Evolutionary conservation across 257 asterid genomes (phyloP), one percentile per base, ranked within the genome.

Genomic region (Linaria vulgaris): DNA sequence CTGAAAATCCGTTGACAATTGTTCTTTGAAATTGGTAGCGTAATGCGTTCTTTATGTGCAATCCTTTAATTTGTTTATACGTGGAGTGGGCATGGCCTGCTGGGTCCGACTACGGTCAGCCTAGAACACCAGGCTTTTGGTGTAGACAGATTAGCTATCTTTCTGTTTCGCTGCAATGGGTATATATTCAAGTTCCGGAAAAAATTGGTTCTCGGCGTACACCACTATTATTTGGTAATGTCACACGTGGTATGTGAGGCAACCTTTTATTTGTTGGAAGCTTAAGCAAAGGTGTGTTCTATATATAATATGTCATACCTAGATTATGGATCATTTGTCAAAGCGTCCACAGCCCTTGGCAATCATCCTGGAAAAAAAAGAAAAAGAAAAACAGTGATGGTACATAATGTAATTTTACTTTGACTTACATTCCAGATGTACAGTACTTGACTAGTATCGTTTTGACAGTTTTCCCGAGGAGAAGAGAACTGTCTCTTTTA

Each of bases 201-300:
- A 44, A 44, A 14, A 12, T 12, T 0, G 3, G 17, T 44, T 44
- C 49, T 44, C 17, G n/a, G 17, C 14, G 17, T 44, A 12, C 14
- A 7, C 16, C 11, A 19, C 17, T 44, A 14, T 13, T 44, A 44
- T 44, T 12, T 44, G 7, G 17, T 44, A 12, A 44, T 44, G 49
- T 44, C 49, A 44, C 17, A 44, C 15, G 49, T 8, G 5, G 3
- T 44, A 44, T 12, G 49, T 21, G 13, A 45, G 12, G 24, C n/a
- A n/a, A n/a, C n/a, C 14, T 44, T 43, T 23, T 13, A 61, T 61
- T 24, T 7, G 30, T 1, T 6, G 43, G 66, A 23, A 27, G 41
- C 66, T 43, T 61, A 43, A 44, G 37, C 14, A 34, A 61, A 43
- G 41, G 15, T 43, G 16, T 22, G n/a, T 44, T 45, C 43, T 44